A percentile compares a stretch with the other conserved stretches of the same genome.
These are phyloP conservation scores for Xylaria venustula DNA, from an alignment of 495 filamentous ascomycete species.

Conservation along the genomic window DNA sequence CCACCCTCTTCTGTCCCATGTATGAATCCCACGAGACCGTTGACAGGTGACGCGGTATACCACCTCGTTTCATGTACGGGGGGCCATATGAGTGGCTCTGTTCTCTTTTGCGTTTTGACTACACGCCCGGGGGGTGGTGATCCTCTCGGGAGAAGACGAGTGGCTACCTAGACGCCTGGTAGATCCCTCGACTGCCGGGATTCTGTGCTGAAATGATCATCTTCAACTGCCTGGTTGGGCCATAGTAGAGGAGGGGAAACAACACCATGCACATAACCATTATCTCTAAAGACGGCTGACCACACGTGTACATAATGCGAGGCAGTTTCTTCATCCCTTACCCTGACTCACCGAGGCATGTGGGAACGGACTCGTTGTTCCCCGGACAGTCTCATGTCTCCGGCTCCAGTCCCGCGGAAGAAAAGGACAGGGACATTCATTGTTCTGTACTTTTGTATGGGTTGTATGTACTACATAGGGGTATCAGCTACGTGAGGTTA, in stretches of 20 bases:
- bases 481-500: not conserved
- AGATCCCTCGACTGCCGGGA: slow-evolving; percentile 1
- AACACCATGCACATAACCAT: too few relatives aligned
- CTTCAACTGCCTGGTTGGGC: not conserved
- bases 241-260: not conserved
- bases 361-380: not conserved
- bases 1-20: not conserved
- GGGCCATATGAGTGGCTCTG: not conserved
- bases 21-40: not conserved
- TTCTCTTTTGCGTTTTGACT: not conserved
- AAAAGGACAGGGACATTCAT: too few relatives aligned
- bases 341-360: not conserved
- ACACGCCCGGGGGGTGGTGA: not conserved
- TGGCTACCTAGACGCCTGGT: not conserved
- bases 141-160: not conserved
- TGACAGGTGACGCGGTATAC: not conserved
- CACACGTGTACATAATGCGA: too few relatives aligned
- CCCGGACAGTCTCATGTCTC: not conserved
- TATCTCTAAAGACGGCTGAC: too few relatives aligned
- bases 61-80: slow-evolving; percentile 1
- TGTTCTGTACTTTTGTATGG: too few relatives aligned
- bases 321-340: too few relatives aligned
- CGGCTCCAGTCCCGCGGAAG: not conserved
- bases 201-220: not conserved
- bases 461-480: too few relatives aligned